Evolutionary conservation across 1,139 yeast genomes (phyloP).

Genomic region (Scheffersomyces segobiensis): DNA sequence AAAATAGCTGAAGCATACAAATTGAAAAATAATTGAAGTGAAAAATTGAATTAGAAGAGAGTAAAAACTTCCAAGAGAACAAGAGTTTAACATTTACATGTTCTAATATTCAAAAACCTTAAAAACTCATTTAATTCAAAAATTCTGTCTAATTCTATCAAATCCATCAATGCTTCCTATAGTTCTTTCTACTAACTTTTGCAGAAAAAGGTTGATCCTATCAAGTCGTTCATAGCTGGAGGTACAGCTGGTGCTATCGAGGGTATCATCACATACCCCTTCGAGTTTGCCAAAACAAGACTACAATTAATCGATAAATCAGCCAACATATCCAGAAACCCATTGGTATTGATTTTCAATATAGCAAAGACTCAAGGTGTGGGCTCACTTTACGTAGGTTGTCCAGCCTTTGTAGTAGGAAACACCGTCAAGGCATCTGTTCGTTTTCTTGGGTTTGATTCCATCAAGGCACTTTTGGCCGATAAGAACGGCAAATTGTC

Average conservation of each 20-base stretch:
- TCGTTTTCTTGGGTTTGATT: slow-evolving; percentile 88
- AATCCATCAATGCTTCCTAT: background rate
- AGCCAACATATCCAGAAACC: slow-evolving; percentile 73
- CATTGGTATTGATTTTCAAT: slow-evolving; percentile 72
- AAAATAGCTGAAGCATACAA: background rate
- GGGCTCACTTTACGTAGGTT: slow-evolving; percentile 84
- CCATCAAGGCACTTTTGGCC: slow-evolving; percentile 71
- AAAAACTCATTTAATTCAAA: no score
- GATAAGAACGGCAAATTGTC: slow-evolving; percentile 86
- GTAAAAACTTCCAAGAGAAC: background rate
- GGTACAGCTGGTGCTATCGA: slow-evolving; percentile 95
- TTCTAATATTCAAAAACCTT: background rate
- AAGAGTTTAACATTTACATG: background rate
- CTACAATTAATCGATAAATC: slow-evolving; percentile 78
- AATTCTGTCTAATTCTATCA: background rate
- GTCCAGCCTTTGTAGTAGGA: slow-evolving; percentile 95
- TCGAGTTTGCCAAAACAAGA: slow-evolving; percentile 94
- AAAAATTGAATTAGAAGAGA: background rate
- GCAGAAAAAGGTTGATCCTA: slow-evolving; percentile 47
- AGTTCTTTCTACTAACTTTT: slow-evolving; percentile 5
- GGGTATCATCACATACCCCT: slow-evolving; percentile 89
- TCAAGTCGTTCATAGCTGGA: slow-evolving; percentile 86
- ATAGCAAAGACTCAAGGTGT: slow-evolving; percentile 81
- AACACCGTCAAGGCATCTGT: slow-evolving; percentile 95
- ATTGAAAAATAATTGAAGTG: background rate